Conservation (phyloP, 2,329 filamentous ascomycete genomes). For the Penicillium oxalicum region DNA sequence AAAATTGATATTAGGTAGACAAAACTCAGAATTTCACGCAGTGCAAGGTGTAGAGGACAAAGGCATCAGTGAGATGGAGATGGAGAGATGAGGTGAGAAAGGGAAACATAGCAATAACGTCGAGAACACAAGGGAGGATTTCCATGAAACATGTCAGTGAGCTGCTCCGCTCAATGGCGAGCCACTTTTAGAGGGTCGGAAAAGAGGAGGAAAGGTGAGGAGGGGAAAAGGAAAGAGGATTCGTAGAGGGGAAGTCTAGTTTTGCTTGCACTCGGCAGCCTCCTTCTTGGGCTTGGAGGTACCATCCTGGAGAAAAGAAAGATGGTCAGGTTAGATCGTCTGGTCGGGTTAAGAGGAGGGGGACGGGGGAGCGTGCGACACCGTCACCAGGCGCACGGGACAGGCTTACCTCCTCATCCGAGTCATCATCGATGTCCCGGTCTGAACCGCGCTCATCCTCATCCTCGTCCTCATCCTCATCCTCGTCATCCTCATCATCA, state of each 20-base stretch:
- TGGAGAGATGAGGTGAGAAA: slow-evolving; percentile 9
- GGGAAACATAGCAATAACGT: slow-evolving; percentile 24
- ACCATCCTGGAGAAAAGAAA: slow-evolving; percentile 59
- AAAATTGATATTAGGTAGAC: slow-evolving; percentile 20
- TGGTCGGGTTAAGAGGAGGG: neutral
- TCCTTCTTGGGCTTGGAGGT: slow-evolving; percentile 88
- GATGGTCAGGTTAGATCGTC: neutral
- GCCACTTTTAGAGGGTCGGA: slow-evolving; percentile 26
- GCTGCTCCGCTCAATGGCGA: slow-evolving; percentile 6
- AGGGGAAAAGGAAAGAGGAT: neutral
- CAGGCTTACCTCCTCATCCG: slow-evolving; percentile 46
- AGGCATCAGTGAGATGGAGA: slow-evolving; percentile 10
- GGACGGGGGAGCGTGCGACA: neutral
- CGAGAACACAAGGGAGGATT: slow-evolving; percentile 25
- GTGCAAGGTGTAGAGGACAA: slow-evolving; percentile 10
- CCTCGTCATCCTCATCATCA: slow-evolving; percentile 88
- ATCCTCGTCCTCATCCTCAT: slow-evolving; percentile 80
- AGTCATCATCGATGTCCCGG: slow-evolving; percentile 57
- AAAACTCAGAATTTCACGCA: slow-evolving; percentile 13
- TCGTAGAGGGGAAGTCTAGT: slow-evolving; percentile 57
- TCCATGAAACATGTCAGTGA: slow-evolving; percentile 31
- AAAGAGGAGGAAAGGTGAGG: no score
- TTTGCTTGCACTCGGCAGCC: slow-evolving; percentile 93
- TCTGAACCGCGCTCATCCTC: slow-evolving; percentile 65
- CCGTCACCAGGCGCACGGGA: no score